Evolutionary conservation across 2,329 filamentous ascomycete species (phyloP), one percentile per base, ranked within the genome.

Genomic region (Xylariaceae sp.): DNA sequence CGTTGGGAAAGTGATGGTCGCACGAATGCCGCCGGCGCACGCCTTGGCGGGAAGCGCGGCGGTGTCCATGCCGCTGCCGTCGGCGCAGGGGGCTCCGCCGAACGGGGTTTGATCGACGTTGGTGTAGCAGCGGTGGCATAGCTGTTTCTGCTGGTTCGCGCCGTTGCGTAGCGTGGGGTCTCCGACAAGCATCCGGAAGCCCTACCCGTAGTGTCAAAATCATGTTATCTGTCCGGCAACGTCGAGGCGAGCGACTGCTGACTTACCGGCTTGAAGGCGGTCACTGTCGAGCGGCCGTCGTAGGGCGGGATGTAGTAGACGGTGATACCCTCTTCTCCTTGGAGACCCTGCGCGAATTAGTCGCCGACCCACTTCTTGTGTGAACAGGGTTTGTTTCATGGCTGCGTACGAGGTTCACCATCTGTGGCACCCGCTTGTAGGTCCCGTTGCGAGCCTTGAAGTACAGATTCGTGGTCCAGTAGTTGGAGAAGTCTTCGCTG

Each of bases 221-320:
- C 14, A 9, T 1, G 14, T 12, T 9, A 20, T 5, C 1, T 40
- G 20, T 32, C n/a, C n/a, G n/a, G n/a, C 18, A 20, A 18, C 2
- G n/a, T 16, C 18, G 2, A 1, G 3, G 21, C 1, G n/a, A 14
- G 37, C 37, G 32, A 21, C 16, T 20, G 16, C 6, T 14, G 12
- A 55, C 59, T 44, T 60, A 66, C 64, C 2, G 64, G 64, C 37
- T 64, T 61, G 50, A 66, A 66, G 9, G 65, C 64, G 20, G 62
- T 67, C 20, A 66, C 64, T 20, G 60, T 61, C 48, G 61, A 59
- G 14, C 37, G 43, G 26, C 60, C 60, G 10, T 65, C 60, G 51
- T 66, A 66, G 7, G 62, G 62, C 3, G 62, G 64, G 37, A 67
- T 67, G 47, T 67, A 67, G 52, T 66, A 67, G 20, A 67, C 58